Evolutionary conservation across 306 rosid species (phyloP), one percentile per base, ranked within the genome.

Genomic region (Malus orientalis): DNA sequence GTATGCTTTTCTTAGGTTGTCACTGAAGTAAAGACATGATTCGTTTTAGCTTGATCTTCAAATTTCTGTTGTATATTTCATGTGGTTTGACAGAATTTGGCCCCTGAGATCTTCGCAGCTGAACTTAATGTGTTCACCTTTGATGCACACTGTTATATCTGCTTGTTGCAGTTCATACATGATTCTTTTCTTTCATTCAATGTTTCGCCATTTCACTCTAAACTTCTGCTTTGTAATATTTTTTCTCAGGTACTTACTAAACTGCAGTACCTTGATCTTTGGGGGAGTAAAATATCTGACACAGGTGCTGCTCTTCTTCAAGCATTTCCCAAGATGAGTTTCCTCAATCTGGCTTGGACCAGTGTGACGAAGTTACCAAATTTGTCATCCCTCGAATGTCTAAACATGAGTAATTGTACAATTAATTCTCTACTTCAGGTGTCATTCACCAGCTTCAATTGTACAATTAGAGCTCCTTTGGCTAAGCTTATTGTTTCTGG

Each of bases 261-360:
- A 74, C 81, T 95, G 74, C 88, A 84, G 47, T 85, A 88, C 83
- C 91, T 95, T 76, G 97, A 92, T 80, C 84, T 95, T 76, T 95
- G 97, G 97, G 98, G 95, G 75, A 95, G 97, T 85, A 66, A 85
- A 77, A 80, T 95, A 85, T 86, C 98, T 61, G 87, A 92, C 68
- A n/a, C 80, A 47, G 96, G 97, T 74, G 88, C 90, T 75, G 66
- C 81, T 76, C 74, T 90, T 74, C 87, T 95, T 71, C 89, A 63
- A 76, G 73, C 29, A 63, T 91, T 92, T 78, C 87, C 93, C 51
- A 85, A 82, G 83, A 75, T 95, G 88, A 89, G 85, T 78, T 86
- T 81, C 88, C 84, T 95, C 75, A 95, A 86, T 87, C 83, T 95
- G 76, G 90, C 95, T 76, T 92, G 96, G 98, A 90, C 98, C 33